Evolutionary conservation across 176 grass and related monocot genomes (phyloP), one percentile per base, ranked within the genome.

Genomic region (Tillandsia fasciculata): DNA sequence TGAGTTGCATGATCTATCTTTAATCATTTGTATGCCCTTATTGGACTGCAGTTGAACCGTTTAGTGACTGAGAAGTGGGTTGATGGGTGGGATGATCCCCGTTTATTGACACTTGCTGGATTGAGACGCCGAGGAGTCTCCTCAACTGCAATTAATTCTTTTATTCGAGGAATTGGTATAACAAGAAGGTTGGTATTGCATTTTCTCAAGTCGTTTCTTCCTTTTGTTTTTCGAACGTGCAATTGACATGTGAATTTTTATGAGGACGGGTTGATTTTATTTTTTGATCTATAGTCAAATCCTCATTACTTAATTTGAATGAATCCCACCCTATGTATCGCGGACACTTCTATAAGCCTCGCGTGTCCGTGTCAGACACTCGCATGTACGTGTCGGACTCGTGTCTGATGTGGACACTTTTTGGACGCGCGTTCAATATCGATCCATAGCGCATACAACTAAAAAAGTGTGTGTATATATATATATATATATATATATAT

Each of bases 41-140:
- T 76, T 65, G 51, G 69, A 53, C 28, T 53, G 49, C 76, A 93
- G 94, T 81, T 99, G 77, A 99, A 99, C 47, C 83, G 82, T 28
- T 78, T 99, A 74, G 94, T 99, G 49, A 99, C 87, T 49, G 87
- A 93, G 66, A 99, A 99, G 74, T 99, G 86, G 89, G 94, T 99
- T 22, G 94, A 93, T 79, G 89, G 89, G 49, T 99, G 94, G 94
- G 89, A 99, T 83, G 94, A 99, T 79, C 94, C 94, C 73, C 87
- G 94, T 64, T 69, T 99, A 76, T 71, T 99, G 84, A 99, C 94
- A 10, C 70, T 92, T 72, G 89, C 94, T 52, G 94, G 94, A 67
- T 83, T 99, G 49, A 77, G 86, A 9, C 81, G 89, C 27, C 86
- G 89, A 51, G 94, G 94, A 66, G 94, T 99, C 11, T 99, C 94